Percentiles rank a stretch among this genome's conserved stretches.
Evolutionary conservation across 2,329 filamentous ascomycete species (phyloP).

Genomic region (Arthrobotrys pseudoclavata): DNA sequence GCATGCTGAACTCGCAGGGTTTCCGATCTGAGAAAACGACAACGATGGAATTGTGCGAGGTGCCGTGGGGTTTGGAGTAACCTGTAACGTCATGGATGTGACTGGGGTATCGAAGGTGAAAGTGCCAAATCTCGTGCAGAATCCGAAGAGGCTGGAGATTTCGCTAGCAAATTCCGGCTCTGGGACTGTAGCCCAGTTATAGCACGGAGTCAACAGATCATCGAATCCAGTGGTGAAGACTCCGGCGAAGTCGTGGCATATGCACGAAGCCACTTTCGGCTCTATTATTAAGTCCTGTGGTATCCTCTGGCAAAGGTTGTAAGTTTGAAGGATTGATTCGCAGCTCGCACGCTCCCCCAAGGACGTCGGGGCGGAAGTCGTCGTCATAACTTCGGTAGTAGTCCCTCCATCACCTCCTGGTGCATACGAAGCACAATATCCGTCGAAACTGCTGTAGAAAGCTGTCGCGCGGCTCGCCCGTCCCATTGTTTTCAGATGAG

Average conservation of each 20-base stretch:
- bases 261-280: constrained; percentile 44
- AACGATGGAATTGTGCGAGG: constrained; percentile 10
- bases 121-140: constrained; percentile 49
- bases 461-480: constrained; percentile 8
- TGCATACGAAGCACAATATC: constrained; percentile 49
- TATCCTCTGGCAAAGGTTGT: constrained; percentile 28
- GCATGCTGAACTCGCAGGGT: constrained; percentile 43
- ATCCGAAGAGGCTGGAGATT: constrained; percentile 42
- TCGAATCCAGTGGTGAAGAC: constrained; percentile 49
- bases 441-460: constrained; percentile 50
- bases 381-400: neutral
- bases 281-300: constrained; percentile 49
- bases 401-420: neutral
- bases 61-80: neutral
- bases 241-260: constrained; percentile 37
- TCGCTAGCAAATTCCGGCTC: constrained; percentile 44
- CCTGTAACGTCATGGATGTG: constrained; percentile 4
- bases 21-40: constrained; percentile 44
- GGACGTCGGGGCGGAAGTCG: neutral
- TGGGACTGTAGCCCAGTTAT: constrained; percentile 35
- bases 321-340: constrained; percentile 21
- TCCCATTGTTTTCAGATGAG: constrained; percentile 25
- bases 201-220: constrained; percentile 35
- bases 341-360: constrained; percentile 29
- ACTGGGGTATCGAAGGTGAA: constrained; percentile 6